phyloP scores from a whole-genome alignment of 345 rosid genomes.

The Hibiscus syriacus region DNA sequence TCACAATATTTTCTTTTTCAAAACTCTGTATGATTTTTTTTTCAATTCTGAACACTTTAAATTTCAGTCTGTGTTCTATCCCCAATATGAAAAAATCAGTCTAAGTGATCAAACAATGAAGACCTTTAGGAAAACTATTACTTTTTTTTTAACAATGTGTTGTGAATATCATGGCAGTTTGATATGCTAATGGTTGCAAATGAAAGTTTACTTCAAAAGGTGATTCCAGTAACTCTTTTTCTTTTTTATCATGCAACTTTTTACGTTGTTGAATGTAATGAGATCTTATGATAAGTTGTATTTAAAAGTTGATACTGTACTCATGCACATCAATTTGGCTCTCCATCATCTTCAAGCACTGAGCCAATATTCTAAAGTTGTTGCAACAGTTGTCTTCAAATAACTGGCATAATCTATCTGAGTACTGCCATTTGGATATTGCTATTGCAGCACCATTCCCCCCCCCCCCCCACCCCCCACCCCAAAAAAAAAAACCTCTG shows the following conservation, averaged over 20 bases:
- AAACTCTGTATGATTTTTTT: too few relatives aligned
- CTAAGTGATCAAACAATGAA: too few relatives aligned
- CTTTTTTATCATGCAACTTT: constrained; percentile 6
- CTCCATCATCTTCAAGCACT: neutral
- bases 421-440: constrained; percentile 3
- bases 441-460: constrained; percentile 2
- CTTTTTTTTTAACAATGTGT: constrained; percentile 2
- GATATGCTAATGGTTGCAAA: constrained; percentile 71
- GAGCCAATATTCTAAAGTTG: constrained; percentile 2
- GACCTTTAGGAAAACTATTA: neutral
- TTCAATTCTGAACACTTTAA: too few relatives aligned
- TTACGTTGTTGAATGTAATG: neutral
- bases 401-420: neutral
- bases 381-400: constrained; percentile 10
- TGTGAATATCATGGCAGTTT: constrained; percentile 43
- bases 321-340: constrained; percentile 5
- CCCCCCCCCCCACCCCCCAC: too few relatives aligned
- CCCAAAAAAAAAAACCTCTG: too few relatives aligned
- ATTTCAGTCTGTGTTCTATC: neutral
- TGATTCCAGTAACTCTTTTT: constrained; percentile 21
- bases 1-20: too few relatives aligned
- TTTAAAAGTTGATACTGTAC: neutral
- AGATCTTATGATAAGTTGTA: neutral
- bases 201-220: too few relatives aligned
- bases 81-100: too few relatives aligned